Evolutionary conservation across 129 eudicot species (phyloP), one percentile per base, ranked within the genome.

Genomic region (Dittrichia graveolens): DNA sequence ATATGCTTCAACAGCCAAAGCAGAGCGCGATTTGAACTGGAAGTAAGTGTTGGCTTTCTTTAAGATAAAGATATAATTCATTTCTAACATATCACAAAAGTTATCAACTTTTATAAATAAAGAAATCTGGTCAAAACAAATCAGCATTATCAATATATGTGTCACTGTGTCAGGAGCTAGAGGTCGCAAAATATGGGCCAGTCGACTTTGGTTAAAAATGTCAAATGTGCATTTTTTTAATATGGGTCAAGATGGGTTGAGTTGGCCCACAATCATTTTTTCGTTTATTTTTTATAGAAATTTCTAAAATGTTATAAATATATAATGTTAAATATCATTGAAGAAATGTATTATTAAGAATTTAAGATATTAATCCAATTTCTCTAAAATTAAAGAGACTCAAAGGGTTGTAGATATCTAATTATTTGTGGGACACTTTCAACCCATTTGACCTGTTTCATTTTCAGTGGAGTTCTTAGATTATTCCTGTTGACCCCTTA

Each of bases 1-100:
- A 50, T 95, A 83, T 73, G 99, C 88, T 62, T 85, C 92, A 47
- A 95, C 88, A 1, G 88, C 74, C 40, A 95, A 95, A 57, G 99
- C 99, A 44, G 96, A 83, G 75, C 77, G 79, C 6, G 99, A 95
- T 40, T 79, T 95, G 71, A 81, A 86, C 18, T 95, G 99, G 99
- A 95, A 95, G 99, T 95, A 83, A 90, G 99, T 82, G 31, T 24
- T 24, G 31, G 0, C 0, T 11, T 42, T 53, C 0, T 16, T 5
- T 19, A 0, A 24, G 24, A 7, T 47, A 56, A 24, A 56, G 19
- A 14, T 44, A 47, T 40, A 19, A 44, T 45, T 48, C 7, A 18
- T 61, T 10, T 61, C 7, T 34, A 12, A 8, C 35, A 15, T 50
- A 15, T 16, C 14, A 24, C 31, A 34, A 50, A 48, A 69, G 50